These are phyloP conservation scores for Pouteria campechiana DNA, from an alignment of 179 eudicot species.

Conservation along the genomic window DNA sequence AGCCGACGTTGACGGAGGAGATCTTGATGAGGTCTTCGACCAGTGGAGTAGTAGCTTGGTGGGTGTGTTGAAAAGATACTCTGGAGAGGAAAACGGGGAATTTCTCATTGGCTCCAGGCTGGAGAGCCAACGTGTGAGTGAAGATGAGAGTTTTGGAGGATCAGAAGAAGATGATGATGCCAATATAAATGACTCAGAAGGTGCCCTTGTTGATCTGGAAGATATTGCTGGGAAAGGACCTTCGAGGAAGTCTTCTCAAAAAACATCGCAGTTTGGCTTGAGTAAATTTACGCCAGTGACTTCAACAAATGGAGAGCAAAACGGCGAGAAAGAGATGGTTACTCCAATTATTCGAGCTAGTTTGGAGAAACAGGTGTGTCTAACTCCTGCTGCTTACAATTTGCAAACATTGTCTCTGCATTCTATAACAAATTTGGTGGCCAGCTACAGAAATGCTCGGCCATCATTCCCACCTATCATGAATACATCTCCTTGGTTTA, in stretches of 20 bases:
- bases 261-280: no score
- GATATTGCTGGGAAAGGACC: conserved; percentile 93
- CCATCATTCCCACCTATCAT: no score
- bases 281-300: conserved; percentile 10
- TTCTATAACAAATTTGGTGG: no score
- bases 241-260: conserved; percentile 48
- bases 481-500: no score
- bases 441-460: no score
- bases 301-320: conserved; percentile 38
- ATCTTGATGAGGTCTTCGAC: conserved; percentile 55
- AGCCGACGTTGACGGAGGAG: conserved; percentile 78
- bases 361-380: conserved; percentile 93
- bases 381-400: no score
- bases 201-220: conserved; percentile 72
- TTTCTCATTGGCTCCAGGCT: conserved; percentile 14
- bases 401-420: no score
- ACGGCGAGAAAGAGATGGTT: conserved; percentile 80
- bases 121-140: conserved; percentile 14
- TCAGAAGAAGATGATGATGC: conserved; percentile 44
- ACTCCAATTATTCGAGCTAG: conserved; percentile 88
- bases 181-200: conserved; percentile 28
- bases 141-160: conserved; percentile 22
- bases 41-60: conserved; percentile 58
- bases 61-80: conserved; percentile 33
- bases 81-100: conserved; percentile 27